Evolutionary conservation across 495 filamentous ascomycete species (phyloP).

Genomic region (Massariosphaeria phaeospora): DNA sequence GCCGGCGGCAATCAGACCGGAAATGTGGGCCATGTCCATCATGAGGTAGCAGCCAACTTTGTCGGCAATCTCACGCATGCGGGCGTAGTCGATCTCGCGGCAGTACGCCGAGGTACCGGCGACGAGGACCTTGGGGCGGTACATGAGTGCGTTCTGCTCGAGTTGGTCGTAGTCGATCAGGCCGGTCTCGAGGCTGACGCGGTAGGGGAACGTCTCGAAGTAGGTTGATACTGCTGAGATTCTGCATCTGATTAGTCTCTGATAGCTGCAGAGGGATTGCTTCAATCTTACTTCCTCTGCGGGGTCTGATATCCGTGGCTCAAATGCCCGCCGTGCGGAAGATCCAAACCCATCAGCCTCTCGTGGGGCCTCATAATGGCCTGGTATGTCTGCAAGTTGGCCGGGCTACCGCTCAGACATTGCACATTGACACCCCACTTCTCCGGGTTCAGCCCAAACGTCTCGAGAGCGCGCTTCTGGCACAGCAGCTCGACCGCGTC

Average conservation of each 20-base stretch:
- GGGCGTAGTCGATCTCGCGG: constrained; percentile 84
- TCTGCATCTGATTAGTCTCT: constrained; percentile 25
- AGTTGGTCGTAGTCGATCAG: constrained; percentile 90
- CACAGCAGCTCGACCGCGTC: constrained; percentile 93
- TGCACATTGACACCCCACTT: constrained; percentile 99
- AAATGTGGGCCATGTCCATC: constrained; percentile 97
- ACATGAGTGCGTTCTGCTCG: constrained; percentile 76
- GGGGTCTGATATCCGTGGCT: constrained; percentile 98
- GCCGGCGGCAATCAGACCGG: constrained; percentile 83
- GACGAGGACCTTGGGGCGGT: constrained; percentile 92
- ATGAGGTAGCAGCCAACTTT: constrained; percentile 89
- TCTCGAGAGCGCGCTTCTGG: constrained; percentile 89
- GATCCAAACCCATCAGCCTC: constrained; percentile 92
- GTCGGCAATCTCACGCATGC: constrained; percentile 80
- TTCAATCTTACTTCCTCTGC: constrained; percentile 66
- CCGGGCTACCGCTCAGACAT: constrained; percentile 83
- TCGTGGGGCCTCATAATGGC: constrained; percentile 97
- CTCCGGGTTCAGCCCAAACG: constrained; percentile 77
- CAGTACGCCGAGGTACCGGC: constrained; percentile 94
- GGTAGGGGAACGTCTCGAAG: constrained; percentile 48
- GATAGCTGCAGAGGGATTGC: not conserved
- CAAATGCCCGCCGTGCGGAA: constrained; percentile 96
- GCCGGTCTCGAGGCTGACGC: constrained; percentile 59
- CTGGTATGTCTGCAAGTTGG: constrained; percentile 98
- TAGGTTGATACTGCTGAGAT: constrained; percentile 45